Base-by-base conservation (phyloP, 805 yeast genomes). In the Helenozyma rhizophorensis region DNA sequence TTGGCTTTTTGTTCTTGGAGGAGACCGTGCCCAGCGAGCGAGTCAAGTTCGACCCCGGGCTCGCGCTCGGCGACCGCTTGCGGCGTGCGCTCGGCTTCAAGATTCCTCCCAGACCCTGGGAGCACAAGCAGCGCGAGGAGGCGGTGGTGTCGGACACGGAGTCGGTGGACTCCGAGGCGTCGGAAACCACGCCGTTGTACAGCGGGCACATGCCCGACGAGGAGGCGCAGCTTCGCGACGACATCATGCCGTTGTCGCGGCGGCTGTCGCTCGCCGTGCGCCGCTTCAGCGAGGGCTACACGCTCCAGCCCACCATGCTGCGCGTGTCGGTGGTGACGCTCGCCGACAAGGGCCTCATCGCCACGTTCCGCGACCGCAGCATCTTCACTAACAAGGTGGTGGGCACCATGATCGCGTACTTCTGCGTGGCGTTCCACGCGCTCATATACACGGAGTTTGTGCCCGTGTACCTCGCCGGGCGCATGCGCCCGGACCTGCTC, bases 381-480 rank as follows among this genome's bases (percentile, higher is more conserved):
- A 48, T 52, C 10, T 55, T 63, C 39, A 51, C 62, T 15, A 44
- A 43, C n/a, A 50, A 53, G 9, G 65, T 62, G 12, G 31, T 58
- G 4, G 51, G 51, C 28, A 47, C 61, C 7, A 56, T 63, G 32
- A 15, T 51, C 51, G 36, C 68, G 52, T 50, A 68, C 46, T 66
- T 72, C 32, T 47, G 65, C 15, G 49, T 68, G 43, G 58, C 75
- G n/a, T 60, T 74, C 30, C 78, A 72, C 47, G 48, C 58, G 9
- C 56, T 71, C 11, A 76, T 73, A 4, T 73, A 58, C 47, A 66
- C 69, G 21, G 81, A 76, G 49, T 72, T 78, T 33, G 47, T 77
- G 26, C 83, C 83, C 1, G 68, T 78, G 3, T 69, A 70, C 34
- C 56, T 77, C 11, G 76, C 80, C 2, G 52, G 58, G 5, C 41